These are phyloP conservation scores for Madurella mycetomatis DNA, from an alignment of 2,329 filamentous ascomycete genomes.

Conservation along the genomic window DNA sequence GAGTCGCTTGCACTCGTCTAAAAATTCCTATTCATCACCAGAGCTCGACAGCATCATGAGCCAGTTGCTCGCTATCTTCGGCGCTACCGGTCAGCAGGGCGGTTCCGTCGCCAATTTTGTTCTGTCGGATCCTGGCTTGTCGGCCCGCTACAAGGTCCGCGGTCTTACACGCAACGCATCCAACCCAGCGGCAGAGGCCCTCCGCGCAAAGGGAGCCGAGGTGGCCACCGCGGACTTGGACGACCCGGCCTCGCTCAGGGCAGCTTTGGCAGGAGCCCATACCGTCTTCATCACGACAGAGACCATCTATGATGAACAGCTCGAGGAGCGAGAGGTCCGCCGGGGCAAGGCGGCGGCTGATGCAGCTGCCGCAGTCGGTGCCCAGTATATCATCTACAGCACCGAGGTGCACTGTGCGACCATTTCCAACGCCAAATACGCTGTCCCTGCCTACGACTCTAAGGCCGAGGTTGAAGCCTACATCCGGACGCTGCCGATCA, in stretches of 20 bases:
- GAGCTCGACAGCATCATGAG: constrained; percentile 2
- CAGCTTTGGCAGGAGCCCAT: constrained; percentile 30
- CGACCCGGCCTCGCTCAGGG: constrained; percentile 38
- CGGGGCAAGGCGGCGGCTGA: constrained; percentile 43
- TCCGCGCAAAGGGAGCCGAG: constrained; percentile 38
- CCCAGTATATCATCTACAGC: constrained; percentile 45
- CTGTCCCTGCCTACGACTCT: constrained; percentile 49
- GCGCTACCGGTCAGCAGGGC: constrained; percentile 28
- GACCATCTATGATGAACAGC: constrained; percentile 32
- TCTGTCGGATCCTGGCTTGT: constrained; percentile 21
- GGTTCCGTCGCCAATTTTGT: constrained; percentile 23
- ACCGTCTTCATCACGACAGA: constrained; percentile 36
- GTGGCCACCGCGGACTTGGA: constrained; percentile 31
- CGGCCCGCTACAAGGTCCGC: constrained; percentile 30
- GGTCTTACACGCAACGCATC: constrained; percentile 45
- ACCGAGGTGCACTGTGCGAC: constrained; percentile 39
- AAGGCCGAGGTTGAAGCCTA: constrained; percentile 56
- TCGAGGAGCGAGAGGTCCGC: constrained; percentile 27
- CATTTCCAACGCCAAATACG: constrained; percentile 35
- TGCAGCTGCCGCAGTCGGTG: constrained; percentile 39
- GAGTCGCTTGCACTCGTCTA: no score
- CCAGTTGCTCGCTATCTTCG: constrained; percentile 23
- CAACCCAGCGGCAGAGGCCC: background rate
- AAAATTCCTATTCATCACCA: no score
- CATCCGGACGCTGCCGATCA: constrained; percentile 46